phyloP scores from a whole-genome alignment of 805 yeast species.

The Starmerella khaoyaiensis region DNA sequence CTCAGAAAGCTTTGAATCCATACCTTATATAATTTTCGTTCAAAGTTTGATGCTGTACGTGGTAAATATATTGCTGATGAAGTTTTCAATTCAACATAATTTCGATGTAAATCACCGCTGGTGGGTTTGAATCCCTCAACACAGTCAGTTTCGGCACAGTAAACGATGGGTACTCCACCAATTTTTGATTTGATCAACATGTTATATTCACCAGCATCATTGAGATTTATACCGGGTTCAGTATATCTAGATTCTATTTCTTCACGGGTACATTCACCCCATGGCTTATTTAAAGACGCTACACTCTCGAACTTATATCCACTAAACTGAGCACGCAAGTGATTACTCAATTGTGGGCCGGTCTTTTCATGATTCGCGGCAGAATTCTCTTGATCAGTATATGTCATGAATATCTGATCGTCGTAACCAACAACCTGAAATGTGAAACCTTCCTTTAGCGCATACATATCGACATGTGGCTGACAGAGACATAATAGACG shows the following conservation, averaged over 20 bases:
- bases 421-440: conserved; percentile 59
- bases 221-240: conserved; percentile 34
- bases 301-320: conserved; percentile 77
- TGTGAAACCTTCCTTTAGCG: conserved; percentile 38
- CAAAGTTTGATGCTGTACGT: conserved; percentile 51
- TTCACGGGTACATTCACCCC: conserved; percentile 53
- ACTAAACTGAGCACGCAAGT: conserved; percentile 26
- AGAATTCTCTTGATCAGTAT: conserved; percentile 12
- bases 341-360: conserved; percentile 43
- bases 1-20: conserved; percentile 92
- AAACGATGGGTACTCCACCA: conserved; percentile 50
- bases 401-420: conserved; percentile 34
- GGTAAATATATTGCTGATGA: conserved; percentile 42
- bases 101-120: conserved; percentile 35
- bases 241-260: conserved; percentile 55
- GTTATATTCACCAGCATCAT: conserved; percentile 63
- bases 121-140: conserved; percentile 60
- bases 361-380: conserved; percentile 22
- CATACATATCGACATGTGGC: conserved; percentile 26
- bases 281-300: conserved; percentile 56
- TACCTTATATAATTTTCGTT: conserved; percentile 64
- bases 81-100: conserved; percentile 80
- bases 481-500: conserved; percentile 57
- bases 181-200: conserved; percentile 77
- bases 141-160: conserved; percentile 91